phyloP scores from a whole-genome alignment of 768 basidiomycete species.

The Postia placenta region DNA sequence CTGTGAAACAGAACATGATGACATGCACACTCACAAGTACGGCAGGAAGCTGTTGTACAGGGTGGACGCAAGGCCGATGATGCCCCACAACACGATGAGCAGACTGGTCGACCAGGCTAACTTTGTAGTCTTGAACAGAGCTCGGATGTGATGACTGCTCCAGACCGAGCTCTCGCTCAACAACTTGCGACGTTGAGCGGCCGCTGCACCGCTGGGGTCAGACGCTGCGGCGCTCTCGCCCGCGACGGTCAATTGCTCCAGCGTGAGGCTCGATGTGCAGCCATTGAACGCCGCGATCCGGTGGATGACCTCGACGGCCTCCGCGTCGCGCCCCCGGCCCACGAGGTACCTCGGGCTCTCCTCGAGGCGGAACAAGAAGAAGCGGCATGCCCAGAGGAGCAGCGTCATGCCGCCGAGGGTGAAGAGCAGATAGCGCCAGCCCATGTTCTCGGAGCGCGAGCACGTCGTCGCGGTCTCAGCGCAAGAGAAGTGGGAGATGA shows the following conservation, averaged over 20 bases:
- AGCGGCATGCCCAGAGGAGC: conserved; percentile 45
- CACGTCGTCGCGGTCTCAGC: conserved; percentile 27
- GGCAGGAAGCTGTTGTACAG: conserved; percentile 33
- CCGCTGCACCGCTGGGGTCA: conserved; percentile 6
- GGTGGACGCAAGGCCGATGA: conserved; percentile 30
- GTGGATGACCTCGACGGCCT: conserved; percentile 44
- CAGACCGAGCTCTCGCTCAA: conserved; percentile 38
- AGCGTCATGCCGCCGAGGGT: conserved; percentile 47
- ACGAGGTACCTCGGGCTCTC: conserved; percentile 57
- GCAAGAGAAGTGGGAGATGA: conserved; percentile 53
- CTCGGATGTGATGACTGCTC: conserved; percentile 40
- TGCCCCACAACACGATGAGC: conserved; percentile 43
- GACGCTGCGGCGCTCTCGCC: conserved; percentile 19
- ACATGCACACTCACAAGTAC: conserved; percentile 21
- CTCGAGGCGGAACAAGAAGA: conserved; percentile 45
- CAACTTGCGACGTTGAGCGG: conserved; percentile 7
- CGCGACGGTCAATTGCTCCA: conserved; percentile 37
- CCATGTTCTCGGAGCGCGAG: conserved; percentile 46
- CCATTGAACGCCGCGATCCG: conserved; percentile 47
- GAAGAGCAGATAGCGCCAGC: conserved; percentile 57
- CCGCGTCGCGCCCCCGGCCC: conserved; percentile 45
- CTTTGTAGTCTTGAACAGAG: conserved; percentile 56
- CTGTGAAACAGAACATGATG: too few species aligned
- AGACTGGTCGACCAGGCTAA: conserved; percentile 63
- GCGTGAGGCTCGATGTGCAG: conserved; percentile 31